phyloP scores from a whole-genome alignment of 768 basidiomycete genomes.

The Plicaturopsis crispa region DNA sequence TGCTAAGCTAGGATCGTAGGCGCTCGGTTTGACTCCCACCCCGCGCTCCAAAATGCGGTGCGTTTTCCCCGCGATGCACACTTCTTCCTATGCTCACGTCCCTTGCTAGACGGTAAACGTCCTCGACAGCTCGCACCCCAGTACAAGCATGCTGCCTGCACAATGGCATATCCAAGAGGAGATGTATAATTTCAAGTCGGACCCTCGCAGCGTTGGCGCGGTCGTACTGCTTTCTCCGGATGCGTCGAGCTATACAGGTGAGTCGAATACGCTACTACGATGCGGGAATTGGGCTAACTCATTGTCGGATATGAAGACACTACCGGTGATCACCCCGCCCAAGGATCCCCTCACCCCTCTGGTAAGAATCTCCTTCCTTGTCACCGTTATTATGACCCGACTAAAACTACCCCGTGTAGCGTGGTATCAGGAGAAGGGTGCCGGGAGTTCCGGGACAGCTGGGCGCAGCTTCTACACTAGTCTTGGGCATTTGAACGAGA shows the following conservation, averaged over 20 bases:
- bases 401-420: constrained; percentile 31
- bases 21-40: constrained; percentile 68
- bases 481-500: constrained; percentile 72
- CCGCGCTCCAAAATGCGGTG: constrained; percentile 57
- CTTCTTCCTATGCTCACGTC: constrained; percentile 8
- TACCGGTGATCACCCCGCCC: constrained; percentile 23
- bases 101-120: constrained; percentile 47
- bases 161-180: constrained; percentile 51
- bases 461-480: constrained; percentile 84
- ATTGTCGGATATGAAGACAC: not conserved
- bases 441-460: constrained; percentile 41
- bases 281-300: too few relatives aligned
- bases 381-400: not conserved
- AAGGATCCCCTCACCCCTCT: constrained; percentile 73
- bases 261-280: constrained; percentile 6
- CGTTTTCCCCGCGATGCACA: constrained; percentile 15
- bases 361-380: constrained; percentile 30
- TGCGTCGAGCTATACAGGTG: constrained; percentile 56
- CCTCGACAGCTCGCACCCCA: constrained; percentile 50
- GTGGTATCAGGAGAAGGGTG: constrained; percentile 77
- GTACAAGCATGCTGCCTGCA: constrained; percentile 44
- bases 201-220: constrained; percentile 60
- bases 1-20: constrained; percentile 23
- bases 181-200: constrained; percentile 69
- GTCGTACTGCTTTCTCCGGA: constrained; percentile 57